Conservation (phyloP, 2,329 filamentous ascomycete genomes). For the Ramichloridium luteum region DNA sequence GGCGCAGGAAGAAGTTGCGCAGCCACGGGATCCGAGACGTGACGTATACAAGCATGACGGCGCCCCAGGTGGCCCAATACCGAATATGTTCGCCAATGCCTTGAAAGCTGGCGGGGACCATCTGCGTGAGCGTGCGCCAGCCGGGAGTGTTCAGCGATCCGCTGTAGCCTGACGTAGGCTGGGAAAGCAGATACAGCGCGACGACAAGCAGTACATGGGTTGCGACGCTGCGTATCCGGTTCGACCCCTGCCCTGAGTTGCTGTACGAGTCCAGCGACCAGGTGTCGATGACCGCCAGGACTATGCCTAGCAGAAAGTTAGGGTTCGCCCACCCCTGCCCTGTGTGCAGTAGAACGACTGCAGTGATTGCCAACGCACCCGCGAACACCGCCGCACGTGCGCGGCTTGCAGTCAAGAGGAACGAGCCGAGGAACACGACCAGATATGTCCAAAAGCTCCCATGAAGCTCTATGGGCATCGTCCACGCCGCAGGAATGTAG, state of each 20-base stretch:
- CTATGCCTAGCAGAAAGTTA: conserved; percentile 36
- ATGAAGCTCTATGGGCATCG: conserved; percentile 48
- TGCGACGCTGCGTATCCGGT: no score
- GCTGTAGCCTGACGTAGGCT: no score
- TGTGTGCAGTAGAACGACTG: conserved; percentile 29
- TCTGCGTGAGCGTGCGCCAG: not conserved
- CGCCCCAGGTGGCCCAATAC: conserved; percentile 2
- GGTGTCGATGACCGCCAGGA: conserved; percentile 53
- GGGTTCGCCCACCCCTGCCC: conserved; percentile 40
- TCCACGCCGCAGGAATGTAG: conserved; percentile 33
- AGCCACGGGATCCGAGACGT: conserved; percentile 2
- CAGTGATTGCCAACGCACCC: conserved; percentile 17
- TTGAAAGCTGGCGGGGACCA: conserved; percentile 2
- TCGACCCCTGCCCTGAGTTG: no score
- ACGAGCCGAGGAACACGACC: conserved; percentile 40
- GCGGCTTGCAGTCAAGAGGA: conserved; percentile 40
- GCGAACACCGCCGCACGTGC: conserved; percentile 33
- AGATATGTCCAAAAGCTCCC: no score
- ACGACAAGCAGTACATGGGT: no score
- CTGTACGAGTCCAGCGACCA: conserved; percentile 29
- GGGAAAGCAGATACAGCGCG: conserved; percentile 12
- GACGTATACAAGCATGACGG: conserved; percentile 1
- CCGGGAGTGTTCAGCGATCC: conserved; percentile 1
- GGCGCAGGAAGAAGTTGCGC: not conserved
- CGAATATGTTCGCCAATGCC: conserved; percentile 4